Evolutionary conservation across 106 monocot species (phyloP), one percentile per base, ranked within the genome.

Genomic region (Acorus gramineus): DNA sequence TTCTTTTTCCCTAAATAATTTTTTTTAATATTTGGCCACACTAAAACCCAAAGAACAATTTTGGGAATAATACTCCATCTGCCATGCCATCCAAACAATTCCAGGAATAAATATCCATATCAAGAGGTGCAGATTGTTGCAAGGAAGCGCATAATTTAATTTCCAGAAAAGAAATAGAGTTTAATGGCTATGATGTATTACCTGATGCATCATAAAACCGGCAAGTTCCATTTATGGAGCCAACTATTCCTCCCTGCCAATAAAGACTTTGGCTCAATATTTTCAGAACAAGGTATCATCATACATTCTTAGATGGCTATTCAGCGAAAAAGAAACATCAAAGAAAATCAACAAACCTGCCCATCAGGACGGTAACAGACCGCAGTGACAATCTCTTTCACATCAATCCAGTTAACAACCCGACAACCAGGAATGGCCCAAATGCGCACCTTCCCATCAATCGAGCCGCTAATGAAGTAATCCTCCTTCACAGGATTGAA

Each of bases 401-500:
- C 56, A 62, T 90, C 84, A 70, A 57, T 74, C 95, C 95, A 96
- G 42, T 80, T 66, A 58, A 90, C 82, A 45, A 96, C 90, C 53
- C 65, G 80, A 28, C 72, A 59, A 47, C 60, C 59, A 14, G 55
- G 42, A 53, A 85, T 76, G 49, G 84, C 80, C 95, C 95, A 96
- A 57, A 96, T 79, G 14, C 95, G 90, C 65, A 96, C 67, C 67
- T 86, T 90, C 4, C 95, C 95, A 79, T 96, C 95, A 57, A 96
- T 78, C 6, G 82, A 96, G 43, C 95, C 90, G 66, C 86, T 96
- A 52, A 90, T 71, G 53, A 96, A 87, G 54, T 78, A 96, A 55
- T 69, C 72, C 65, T 96, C 95, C 57, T 87, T 65, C 0, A 64
- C 49, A 3, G 95, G 95, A 70, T 87, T 85, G 65, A 90, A 90